Evolutionary conservation across 164 flowering plant species (phyloP).

Genomic region (Aristolochia contorta): DNA sequence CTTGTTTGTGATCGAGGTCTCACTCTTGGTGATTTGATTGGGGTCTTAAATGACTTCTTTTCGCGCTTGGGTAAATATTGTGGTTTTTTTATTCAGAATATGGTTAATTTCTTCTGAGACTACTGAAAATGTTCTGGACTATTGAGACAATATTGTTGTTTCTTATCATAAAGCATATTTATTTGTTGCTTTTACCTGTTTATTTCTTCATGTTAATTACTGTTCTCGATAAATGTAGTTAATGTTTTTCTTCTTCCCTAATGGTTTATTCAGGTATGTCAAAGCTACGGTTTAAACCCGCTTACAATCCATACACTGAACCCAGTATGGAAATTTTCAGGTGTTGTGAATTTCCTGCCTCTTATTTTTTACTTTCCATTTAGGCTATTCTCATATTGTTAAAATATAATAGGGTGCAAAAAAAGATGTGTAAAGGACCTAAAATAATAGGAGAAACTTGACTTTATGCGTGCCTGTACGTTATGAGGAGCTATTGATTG

Average conservation of each 20-base stretch:
- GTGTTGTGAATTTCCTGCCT: slow-evolving; percentile 20
- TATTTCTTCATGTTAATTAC: too few relatives aligned
- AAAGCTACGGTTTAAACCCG: slow-evolving; percentile 80
- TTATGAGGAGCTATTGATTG: too few relatives aligned
- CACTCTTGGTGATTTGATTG: slow-evolving; percentile 78
- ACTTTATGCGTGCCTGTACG: too few relatives aligned
- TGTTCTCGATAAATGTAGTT: neutral
- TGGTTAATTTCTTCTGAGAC: too few relatives aligned
- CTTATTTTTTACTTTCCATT: neutral
- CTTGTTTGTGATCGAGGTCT: slow-evolving; percentile 87
- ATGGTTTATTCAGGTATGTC: slow-evolving; percentile 54
- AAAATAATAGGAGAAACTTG: too few relatives aligned
- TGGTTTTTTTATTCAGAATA: neutral
- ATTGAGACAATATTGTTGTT: neutral
- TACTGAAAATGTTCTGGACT: too few relatives aligned
- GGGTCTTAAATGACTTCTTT: slow-evolving; percentile 82
- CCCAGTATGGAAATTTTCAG: slow-evolving; percentile 99
- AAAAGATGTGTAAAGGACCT: too few relatives aligned
- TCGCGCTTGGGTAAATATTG: slow-evolving; percentile 56
- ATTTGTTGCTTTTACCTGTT: neutral
- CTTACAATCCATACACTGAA: slow-evolving; percentile 95
- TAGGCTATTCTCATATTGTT: neutral
- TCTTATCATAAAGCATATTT: neutral
- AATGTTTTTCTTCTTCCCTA: neutral
- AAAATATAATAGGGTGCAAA: too few relatives aligned